Base-by-base conservation (phyloP, 208 protist genomes). In the Trypanosoma avium region DNA sequence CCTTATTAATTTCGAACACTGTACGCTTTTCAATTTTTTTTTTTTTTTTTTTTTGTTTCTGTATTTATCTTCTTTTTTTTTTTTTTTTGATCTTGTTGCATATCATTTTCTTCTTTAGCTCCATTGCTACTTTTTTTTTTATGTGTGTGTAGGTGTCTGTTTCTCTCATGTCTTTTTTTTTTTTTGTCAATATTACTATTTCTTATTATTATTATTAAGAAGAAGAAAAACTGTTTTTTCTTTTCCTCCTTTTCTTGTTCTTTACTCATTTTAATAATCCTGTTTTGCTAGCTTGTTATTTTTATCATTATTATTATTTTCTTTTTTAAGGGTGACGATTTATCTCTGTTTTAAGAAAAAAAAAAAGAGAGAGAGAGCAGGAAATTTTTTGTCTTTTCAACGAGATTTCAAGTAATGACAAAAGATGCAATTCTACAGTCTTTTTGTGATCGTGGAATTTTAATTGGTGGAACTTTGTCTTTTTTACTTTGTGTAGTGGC, bases 31-130 rank as follows among this genome's bases (percentile, higher is more conserved):
- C 19, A 32, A 13, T 33, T 36, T 22, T 15, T 52, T 40, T n/a
- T 32, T 46, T 47, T 53, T 64, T 61, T 61, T 26, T 62, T 33
- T 42, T 67, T 64, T 63, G 5, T 53, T 56, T 38, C 12, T 71
- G 27, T 36, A 60, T 66, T 27, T 36, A n/a, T 43, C 19, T 53
- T 12, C 22, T 13, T 22, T 62, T 54, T 29, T 52, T 22, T 22
- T 40, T 33, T 63, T 19, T 33, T 3, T 33, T 7, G 21, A 17
- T 48, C 38, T 36, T 62, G 15, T 29, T 71, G 52, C 26, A 1
- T 27, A 30, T 35, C 15, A 57, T 55, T 50, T 4, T 49, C 24
- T 59, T 35, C 36, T 13, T 7, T 29, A 33, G 3, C 12, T 48
- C n/a, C 29, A 61, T n/a, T 47, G 19, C 46, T 50, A 52, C 10